Evolutionary conservation across 108 stramenopile species (phyloP), one percentile per base, ranked within the genome.

Genomic region (Cyclotella atomus): DNA sequence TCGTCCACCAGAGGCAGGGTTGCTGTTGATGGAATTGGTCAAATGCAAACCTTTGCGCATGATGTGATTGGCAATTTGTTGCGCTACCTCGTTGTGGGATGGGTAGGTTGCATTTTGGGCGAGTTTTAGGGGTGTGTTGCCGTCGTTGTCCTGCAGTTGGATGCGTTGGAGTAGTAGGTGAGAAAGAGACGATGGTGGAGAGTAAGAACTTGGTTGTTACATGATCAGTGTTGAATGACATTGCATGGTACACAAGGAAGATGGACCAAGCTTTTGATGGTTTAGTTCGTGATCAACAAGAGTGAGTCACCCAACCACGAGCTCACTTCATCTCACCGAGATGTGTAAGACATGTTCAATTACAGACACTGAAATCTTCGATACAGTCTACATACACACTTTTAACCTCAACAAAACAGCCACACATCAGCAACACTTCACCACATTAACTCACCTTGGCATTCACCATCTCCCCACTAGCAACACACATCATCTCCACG

Each of bases 401-500:
- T n/a, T n/a, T n/a, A n/a, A n/a, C n/a, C n/a, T n/a, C n/a, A n/a
- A n/a, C n/a, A n/a, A n/a, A n/a, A n/a, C n/a, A n/a, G n/a, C 38
- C 38, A 12, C 38, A 12, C 38, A 41, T 12, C n/a, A n/a, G n/a
- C n/a, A n/a, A 41, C 38, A 41, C 38, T 12, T n/a, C 47, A n/a
- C n/a, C 47, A 49, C n/a, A 4, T n/a, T 49, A n/a, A 47, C 64
- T 47, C 15, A 65, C 64, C 65, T 19, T 52, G 6, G 32, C 76
- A 72, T 55, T 73, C 61, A 44, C 77, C 71, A 27, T 79, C 36
- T 83, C 76, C n/a, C 86, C 85, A 50, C 88, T 83, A 35, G 89
- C 89, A 14, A 91, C 87, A 63, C 88, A 56, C 16, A 94, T 71
- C 88, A 94, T 88, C 44, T 94, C 93, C 45, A 94, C 61, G 20